phyloP scores from a whole-genome alignment of 2,329 filamentous ascomycete genomes.

The Pseudogymnoascus pannorum region DNA sequence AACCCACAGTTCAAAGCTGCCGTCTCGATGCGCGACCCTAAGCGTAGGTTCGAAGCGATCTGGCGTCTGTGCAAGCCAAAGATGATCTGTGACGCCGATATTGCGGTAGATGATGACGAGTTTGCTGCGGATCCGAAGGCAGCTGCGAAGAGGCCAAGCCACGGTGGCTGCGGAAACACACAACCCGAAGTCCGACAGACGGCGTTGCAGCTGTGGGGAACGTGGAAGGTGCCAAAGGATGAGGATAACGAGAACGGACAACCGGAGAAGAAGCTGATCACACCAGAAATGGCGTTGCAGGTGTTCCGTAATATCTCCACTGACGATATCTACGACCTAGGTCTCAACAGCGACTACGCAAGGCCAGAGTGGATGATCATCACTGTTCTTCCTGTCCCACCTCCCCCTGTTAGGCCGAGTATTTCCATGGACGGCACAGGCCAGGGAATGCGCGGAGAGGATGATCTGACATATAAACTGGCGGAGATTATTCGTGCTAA shows the following conservation, averaged over 20 bases:
- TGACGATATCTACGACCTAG: constrained; percentile 76
- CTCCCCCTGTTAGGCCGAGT: constrained; percentile 90
- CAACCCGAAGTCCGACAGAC: constrained; percentile 85
- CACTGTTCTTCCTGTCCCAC: constrained; percentile 89
- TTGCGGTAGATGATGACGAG: constrained; percentile 59
- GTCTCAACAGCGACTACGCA: constrained; percentile 89
- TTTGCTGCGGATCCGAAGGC: constrained; percentile 53
- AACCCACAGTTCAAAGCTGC: constrained; percentile 79
- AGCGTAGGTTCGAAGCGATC: constrained; percentile 85
- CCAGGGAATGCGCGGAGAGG: constrained; percentile 87
- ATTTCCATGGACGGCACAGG: constrained; percentile 95
- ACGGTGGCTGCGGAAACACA: constrained; percentile 88
- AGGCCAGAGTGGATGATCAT: constrained; percentile 98
- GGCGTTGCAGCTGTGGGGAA: constrained; percentile 73
- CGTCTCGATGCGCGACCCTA: constrained; percentile 80
- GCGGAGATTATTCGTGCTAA: constrained; percentile 98
- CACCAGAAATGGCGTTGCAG: constrained; percentile 74
- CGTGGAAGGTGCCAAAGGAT: constrained; percentile 62
- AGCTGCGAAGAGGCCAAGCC: constrained; percentile 46
- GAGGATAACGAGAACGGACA: constrained; percentile 61
- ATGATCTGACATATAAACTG: constrained; percentile 98
- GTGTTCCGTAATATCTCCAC: constrained; percentile 82
- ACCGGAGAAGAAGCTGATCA: constrained; percentile 75
- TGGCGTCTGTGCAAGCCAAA: constrained; percentile 91
- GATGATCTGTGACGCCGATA: constrained; percentile 73